These are phyloP conservation scores for Penicillium chermesinum DNA, from an alignment of 495 filamentous ascomycete genomes.

Conservation along the genomic window DNA sequence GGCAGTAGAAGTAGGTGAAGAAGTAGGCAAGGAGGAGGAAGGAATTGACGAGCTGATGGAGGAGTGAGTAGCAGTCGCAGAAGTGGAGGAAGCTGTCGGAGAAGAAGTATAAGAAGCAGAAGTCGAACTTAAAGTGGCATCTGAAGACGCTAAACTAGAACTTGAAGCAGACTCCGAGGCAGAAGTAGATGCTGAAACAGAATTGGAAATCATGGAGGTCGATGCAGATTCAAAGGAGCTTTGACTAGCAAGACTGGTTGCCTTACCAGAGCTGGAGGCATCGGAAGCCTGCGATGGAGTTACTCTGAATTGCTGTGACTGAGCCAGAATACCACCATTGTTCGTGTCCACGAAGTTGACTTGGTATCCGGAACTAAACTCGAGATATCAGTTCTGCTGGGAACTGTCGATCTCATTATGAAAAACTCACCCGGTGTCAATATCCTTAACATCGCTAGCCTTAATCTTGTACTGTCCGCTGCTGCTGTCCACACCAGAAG, in stretches of 20 bases:
- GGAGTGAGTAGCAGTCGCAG: slow-evolving; percentile 22
- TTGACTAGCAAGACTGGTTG: slow-evolving; percentile 25
- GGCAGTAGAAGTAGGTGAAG: slow-evolving; percentile 20
- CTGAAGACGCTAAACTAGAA: slow-evolving; percentile 15
- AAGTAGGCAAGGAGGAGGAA: slow-evolving; percentile 19
- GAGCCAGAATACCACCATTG: slow-evolving; percentile 28
- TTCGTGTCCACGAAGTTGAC: slow-evolving; percentile 28
- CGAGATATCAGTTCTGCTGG: neutral
- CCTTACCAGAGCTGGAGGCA: slow-evolving; percentile 29
- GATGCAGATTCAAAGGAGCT: slow-evolving; percentile 11
- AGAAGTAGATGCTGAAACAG: slow-evolving; percentile 11
- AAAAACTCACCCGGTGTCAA: slow-evolving; percentile 22
- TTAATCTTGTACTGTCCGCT: slow-evolving; percentile 28
- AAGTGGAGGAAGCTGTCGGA: slow-evolving; percentile 18
- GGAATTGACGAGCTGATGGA: slow-evolving; percentile 23
- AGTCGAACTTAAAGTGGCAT: slow-evolving; percentile 10
- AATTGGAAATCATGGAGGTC: slow-evolving; percentile 7
- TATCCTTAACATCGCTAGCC: slow-evolving; percentile 12
- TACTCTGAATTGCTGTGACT: slow-evolving; percentile 33
- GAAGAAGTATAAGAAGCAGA: slow-evolving; percentile 19
- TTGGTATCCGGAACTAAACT: slow-evolving; percentile 27
- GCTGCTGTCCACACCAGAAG: slow-evolving; percentile 23
- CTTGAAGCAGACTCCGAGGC: slow-evolving; percentile 9
- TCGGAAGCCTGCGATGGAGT: slow-evolving; percentile 12
- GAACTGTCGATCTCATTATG: neutral